Conservation (phyloP, 495 filamentous ascomycete genomes). For the Aspergillus panamensis region DNA sequence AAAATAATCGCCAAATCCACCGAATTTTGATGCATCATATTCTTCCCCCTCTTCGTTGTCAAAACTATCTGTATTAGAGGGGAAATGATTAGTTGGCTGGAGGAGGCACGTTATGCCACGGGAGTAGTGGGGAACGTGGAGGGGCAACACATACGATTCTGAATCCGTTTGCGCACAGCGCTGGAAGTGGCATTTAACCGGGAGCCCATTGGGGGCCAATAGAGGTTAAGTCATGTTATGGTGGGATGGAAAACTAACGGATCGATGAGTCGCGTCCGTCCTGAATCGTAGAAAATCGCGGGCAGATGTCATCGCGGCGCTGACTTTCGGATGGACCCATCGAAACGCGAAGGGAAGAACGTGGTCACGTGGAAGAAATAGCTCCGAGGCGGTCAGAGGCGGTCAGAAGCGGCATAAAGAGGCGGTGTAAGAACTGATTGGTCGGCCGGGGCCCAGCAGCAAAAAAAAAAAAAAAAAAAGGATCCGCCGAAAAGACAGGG, state of each 20-base stretch:
- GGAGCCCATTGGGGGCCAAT: constrained; percentile 66
- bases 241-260: constrained; percentile 8
- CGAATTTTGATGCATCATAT: constrained; percentile 82
- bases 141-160: constrained; percentile 48
- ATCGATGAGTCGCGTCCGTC: not conserved
- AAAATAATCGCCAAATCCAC: constrained; percentile 86
- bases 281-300: too few relatives aligned
- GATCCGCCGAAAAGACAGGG: constrained; percentile 15
- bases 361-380: constrained; percentile 17
- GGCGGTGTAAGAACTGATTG: constrained; percentile 23
- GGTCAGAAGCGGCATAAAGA: constrained; percentile 23
- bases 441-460: constrained; percentile 15
- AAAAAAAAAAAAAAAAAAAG: constrained; percentile 18
- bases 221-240: constrained; percentile 23
- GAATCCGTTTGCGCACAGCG: constrained; percentile 78
- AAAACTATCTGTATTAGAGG: constrained; percentile 48
- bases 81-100: constrained; percentile 15
- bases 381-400: constrained; percentile 20
- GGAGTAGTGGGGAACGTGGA: not conserved
- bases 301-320: too few relatives aligned
- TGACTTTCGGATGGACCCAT: too few relatives aligned
- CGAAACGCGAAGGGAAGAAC: constrained; percentile 26
- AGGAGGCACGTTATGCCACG: not conserved
- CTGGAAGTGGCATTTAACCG: constrained; percentile 72
- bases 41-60: constrained; percentile 80